phyloP scores from a whole-genome alignment of 2,329 filamentous ascomycete genomes.

The Xylaria arbuscula region DNA sequence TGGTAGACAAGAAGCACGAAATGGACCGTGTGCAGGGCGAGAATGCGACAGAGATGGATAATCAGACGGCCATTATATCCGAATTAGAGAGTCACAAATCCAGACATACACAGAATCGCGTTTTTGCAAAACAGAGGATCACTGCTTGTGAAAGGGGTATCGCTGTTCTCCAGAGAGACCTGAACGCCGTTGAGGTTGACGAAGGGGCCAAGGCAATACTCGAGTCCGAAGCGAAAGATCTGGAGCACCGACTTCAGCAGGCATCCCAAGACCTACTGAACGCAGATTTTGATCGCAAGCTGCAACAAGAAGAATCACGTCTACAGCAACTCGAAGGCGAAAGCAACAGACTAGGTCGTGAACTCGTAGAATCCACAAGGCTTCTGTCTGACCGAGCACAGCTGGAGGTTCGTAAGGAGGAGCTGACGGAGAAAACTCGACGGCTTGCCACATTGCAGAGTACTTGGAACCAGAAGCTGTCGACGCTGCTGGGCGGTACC shows the following conservation, averaged over 20 bases:
- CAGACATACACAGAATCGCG: slow-evolving; percentile 77
- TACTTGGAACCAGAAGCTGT: slow-evolving; percentile 79
- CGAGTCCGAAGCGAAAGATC: slow-evolving; percentile 77
- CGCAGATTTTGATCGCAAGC: slow-evolving; percentile 75
- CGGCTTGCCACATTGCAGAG: slow-evolving; percentile 81
- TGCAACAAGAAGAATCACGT: slow-evolving; percentile 73
- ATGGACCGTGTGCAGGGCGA: slow-evolving; percentile 80
- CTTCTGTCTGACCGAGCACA: slow-evolving; percentile 85
- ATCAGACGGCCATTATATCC: slow-evolving; percentile 77
- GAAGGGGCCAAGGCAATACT: slow-evolving; percentile 85
- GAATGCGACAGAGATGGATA: slow-evolving; percentile 77
- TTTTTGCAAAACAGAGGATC: slow-evolving; percentile 78
- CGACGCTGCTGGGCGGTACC: slow-evolving; percentile 68
- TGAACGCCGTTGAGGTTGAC: slow-evolving; percentile 81
- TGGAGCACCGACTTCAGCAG: slow-evolving; percentile 70
- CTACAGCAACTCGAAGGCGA: slow-evolving; percentile 77
- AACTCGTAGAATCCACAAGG: slow-evolving; percentile 84
- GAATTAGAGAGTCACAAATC: slow-evolving; percentile 80
- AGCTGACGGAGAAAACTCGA: slow-evolving; percentile 77
- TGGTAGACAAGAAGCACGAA: slow-evolving; percentile 81
- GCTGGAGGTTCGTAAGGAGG: slow-evolving; percentile 84
- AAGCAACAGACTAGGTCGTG: slow-evolving; percentile 77
- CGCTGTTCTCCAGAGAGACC: slow-evolving; percentile 71
- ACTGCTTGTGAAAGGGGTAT: slow-evolving; percentile 77
- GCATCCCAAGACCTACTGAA: slow-evolving; percentile 71